Evolutionary conservation across 139 green algal species (phyloP).

Genomic region (Spirogloea muscicola): DNA sequence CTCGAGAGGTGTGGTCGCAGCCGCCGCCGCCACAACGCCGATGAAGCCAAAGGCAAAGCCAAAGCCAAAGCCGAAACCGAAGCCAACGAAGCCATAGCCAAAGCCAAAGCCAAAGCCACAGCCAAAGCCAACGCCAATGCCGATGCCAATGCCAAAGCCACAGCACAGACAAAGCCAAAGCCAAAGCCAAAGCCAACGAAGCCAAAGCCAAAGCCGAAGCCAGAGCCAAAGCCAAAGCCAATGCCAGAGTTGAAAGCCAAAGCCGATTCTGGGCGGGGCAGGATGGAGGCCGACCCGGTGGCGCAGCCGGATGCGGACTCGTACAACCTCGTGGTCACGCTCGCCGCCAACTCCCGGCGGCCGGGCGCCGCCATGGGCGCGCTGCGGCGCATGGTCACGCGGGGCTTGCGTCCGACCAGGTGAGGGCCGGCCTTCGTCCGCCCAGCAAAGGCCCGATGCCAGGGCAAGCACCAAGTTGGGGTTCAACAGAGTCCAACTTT

Average conservation of each 20-base stretch:
- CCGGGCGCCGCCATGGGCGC: background rate
- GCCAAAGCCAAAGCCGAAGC: too few species aligned
- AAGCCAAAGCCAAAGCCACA: too few species aligned
- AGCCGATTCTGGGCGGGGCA: background rate
- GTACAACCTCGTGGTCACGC: conserved; percentile 15
- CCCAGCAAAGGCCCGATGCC: too few species aligned
- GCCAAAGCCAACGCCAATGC: background rate
- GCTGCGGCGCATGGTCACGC: conserved; percentile 13
- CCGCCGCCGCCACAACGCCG: background rate
- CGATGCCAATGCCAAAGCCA: background rate
- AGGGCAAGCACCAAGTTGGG: too few species aligned
- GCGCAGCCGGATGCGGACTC: conserved; percentile 17
- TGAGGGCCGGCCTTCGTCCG: too few species aligned
- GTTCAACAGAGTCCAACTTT: too few species aligned
- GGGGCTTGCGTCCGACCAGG: conserved; percentile 18
- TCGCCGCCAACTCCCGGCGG: conserved; percentile 20
- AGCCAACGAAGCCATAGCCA: background rate
- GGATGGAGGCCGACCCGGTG: background rate
- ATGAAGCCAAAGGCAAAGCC: background rate
- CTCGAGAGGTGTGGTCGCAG: background rate
- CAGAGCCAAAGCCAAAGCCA: background rate
- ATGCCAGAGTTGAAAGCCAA: too few species aligned
- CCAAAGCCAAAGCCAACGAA: too few species aligned
- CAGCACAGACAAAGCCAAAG: background rate
- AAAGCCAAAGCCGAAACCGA: background rate